phyloP scores from a whole-genome alignment of 2,329 filamentous ascomycete genomes.

The Meredithiella fracta region DNA sequence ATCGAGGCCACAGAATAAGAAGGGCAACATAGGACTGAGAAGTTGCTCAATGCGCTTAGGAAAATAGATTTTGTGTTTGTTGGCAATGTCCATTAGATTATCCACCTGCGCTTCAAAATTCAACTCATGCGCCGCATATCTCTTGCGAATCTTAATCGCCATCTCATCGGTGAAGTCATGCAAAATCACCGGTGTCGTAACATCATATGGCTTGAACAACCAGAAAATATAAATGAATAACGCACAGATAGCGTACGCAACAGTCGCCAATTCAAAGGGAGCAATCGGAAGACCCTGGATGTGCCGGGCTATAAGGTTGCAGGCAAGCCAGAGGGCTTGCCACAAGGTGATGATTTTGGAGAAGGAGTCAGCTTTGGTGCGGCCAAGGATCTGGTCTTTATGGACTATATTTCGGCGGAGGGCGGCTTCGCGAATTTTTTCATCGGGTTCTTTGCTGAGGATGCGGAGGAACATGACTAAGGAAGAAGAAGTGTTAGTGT shows the following conservation, averaged over 20 bases:
- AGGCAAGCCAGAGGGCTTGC: slow-evolving; percentile 24
- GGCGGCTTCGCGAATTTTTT: background rate
- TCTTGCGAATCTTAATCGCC: background rate
- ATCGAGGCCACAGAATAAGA: background rate
- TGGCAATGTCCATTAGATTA: background rate
- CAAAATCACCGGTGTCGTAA: background rate
- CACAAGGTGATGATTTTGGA: slow-evolving; percentile 22
- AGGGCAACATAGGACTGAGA: background rate
- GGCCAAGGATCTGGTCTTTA: slow-evolving; percentile 20
- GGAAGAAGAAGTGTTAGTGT: too few species aligned
- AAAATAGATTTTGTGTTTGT: background rate
- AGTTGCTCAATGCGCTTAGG: background rate
- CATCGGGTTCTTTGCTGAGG: background rate
- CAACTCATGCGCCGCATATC: background rate
- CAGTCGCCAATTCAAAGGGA: slow-evolving; percentile 22
- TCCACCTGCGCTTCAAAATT: background rate
- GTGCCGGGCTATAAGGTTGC: slow-evolving; percentile 21
- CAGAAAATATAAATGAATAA: slow-evolving; percentile 21
- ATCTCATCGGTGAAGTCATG: background rate
- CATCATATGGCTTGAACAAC: slow-evolving; percentile 20
- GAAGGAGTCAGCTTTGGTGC: slow-evolving; percentile 22
- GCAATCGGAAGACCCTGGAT: slow-evolving; percentile 21
- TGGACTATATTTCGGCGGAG: slow-evolving; percentile 5
- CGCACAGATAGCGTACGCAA: slow-evolving; percentile 22
- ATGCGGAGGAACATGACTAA: slow-evolving; percentile 6